Conservation (phyloP, 2,329 filamentous ascomycete genomes). For the Fusarium nurragi region DNA sequence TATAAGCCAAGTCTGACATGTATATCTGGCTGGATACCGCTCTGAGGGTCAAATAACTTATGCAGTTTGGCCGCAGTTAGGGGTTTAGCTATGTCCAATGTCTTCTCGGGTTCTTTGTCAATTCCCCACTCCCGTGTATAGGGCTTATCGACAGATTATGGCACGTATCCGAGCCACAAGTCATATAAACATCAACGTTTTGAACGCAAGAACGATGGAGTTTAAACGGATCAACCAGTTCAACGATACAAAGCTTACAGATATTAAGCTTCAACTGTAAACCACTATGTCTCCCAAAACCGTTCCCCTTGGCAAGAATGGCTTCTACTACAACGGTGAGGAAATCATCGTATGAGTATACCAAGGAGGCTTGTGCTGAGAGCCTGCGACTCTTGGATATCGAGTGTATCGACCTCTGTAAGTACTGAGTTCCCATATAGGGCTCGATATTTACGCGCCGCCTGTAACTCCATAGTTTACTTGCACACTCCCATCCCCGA, state of each 20-base stretch:
- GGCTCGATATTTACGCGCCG: too few species aligned
- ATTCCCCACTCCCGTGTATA: too few species aligned
- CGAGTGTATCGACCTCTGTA: constrained; percentile 60
- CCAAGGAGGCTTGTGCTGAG: constrained; percentile 34
- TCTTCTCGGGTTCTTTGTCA: too few species aligned
- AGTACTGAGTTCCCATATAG: accelerated
- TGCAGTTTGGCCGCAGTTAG: too few species aligned
- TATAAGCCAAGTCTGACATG: background rate
- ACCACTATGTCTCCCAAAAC: background rate
- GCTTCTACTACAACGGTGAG: constrained; percentile 56
- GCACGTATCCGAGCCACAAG: background rate
- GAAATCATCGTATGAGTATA: constrained; percentile 48
- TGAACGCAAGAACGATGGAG: background rate
- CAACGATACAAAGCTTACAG: background rate
- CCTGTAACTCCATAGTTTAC: constrained; percentile 47
- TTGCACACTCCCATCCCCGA: constrained; percentile 56
- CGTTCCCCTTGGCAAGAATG: constrained; percentile 56
- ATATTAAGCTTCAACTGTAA: too few species aligned
- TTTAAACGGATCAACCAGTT: background rate
- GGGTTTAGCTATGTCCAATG: too few species aligned
- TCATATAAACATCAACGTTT: background rate
- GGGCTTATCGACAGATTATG: too few species aligned
- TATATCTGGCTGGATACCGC: background rate
- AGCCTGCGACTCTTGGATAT: constrained; percentile 53
- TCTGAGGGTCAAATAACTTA: background rate